phyloP scores from a whole-genome alignment of 192 early-diverging fungal species.

The Backusella parvicylindrica region DNA sequence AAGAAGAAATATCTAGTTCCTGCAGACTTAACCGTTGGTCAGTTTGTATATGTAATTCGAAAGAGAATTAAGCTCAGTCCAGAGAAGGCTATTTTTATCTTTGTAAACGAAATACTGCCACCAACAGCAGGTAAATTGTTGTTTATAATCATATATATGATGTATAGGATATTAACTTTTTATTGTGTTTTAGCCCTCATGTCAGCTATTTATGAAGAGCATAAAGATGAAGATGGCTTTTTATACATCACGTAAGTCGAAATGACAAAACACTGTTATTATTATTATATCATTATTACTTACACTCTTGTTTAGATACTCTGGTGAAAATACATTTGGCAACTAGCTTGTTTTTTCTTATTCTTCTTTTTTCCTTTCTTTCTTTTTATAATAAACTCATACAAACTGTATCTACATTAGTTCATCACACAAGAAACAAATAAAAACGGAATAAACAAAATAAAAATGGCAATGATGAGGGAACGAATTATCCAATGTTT shows the following conservation, averaged over 20 bases:
- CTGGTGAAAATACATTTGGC: constrained; percentile 89
- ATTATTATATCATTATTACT: background rate
- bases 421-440: background rate
- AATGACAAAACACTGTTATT: background rate
- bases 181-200: constrained; percentile 57
- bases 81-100: constrained; percentile 99
- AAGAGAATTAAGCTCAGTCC: constrained; percentile 97
- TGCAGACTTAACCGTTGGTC: constrained; percentile 95
- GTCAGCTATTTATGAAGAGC: constrained; percentile 93
- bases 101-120: constrained; percentile 95
- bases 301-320: constrained; percentile 49
- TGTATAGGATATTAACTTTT: too few species aligned
- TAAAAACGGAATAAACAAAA: background rate
- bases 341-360: constrained; percentile 5
- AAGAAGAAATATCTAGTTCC: constrained; percentile 99
- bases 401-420: background rate
- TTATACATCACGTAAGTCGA: constrained; percentile 79
- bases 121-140: constrained; percentile 67
- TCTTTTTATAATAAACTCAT: background rate
- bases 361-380: background rate
- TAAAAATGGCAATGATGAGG: too few species aligned
- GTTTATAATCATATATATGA: background rate
- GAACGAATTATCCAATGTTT: too few species aligned
- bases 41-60: constrained; percentile 96
- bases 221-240: constrained; percentile 98